A percentile compares a stretch with the other conserved stretches of the same genome.
Conservation (phyloP, 257 asterid species). For the Asclepias syriaca region DNA sequence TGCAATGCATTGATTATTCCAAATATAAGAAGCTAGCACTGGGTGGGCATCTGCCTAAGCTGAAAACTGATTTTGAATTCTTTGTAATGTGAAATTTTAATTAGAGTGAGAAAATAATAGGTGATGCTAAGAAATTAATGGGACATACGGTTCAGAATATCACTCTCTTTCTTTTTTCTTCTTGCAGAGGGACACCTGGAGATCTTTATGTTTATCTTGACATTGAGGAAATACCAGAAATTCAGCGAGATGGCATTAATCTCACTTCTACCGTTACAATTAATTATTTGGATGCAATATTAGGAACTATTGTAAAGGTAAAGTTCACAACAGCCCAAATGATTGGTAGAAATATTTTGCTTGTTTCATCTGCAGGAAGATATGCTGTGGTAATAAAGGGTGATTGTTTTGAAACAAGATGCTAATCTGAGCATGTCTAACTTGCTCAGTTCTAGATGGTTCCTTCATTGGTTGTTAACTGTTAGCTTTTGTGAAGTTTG, state of each 20-base stretch:
- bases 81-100: background rate
- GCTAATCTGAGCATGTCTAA: background rate
- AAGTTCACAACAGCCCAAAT: background rate
- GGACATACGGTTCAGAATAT: background rate
- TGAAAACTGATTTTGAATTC: background rate
- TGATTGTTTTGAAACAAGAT: background rate
- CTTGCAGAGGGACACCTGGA: conserved; percentile 74
- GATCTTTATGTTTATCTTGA: conserved; percentile 97
- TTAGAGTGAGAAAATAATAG: background rate
- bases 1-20: background rate
- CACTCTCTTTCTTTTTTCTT: conserved; percentile 13
- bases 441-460: background rate
- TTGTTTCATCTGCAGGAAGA: background rate
- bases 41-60: background rate
- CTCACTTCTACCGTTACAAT: conserved; percentile 68
- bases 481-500: background rate
- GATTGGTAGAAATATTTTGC: background rate
- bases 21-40: background rate
- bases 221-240: conserved; percentile 83
- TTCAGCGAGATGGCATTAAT: conserved; percentile 96
- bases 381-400: background rate
- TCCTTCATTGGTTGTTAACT: background rate
- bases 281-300: conserved; percentile 86
- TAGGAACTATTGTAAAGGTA: conserved; percentile 78
- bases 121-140: background rate